Conservation (phyloP, 2,329 filamentous ascomycete genomes). For the Ascochyta fabae region DNA sequence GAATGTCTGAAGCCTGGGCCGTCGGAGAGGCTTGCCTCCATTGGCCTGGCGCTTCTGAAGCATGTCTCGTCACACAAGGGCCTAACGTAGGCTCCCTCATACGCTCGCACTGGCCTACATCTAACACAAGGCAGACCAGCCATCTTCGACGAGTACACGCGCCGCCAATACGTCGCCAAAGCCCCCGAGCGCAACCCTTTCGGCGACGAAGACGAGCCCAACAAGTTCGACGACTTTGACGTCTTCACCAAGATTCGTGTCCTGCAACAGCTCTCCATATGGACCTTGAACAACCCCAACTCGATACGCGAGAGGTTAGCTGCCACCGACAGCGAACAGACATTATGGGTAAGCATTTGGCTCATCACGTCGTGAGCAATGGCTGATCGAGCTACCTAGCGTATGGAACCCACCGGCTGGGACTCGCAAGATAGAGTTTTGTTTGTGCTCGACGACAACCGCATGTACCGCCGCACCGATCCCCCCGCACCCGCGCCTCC, state of each 20-base stretch:
- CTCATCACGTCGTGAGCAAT: not conserved
- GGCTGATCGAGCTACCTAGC: conserved; percentile 47
- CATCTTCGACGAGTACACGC: conserved; percentile 91
- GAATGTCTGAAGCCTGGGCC: conserved; percentile 81
- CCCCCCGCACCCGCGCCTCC: conserved; percentile 66
- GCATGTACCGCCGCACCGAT: conserved; percentile 88
- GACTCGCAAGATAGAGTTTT: conserved; percentile 86
- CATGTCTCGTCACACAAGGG: conserved; percentile 93
- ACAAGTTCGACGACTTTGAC: conserved; percentile 81
- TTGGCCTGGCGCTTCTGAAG: conserved; percentile 87
- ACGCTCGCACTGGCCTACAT: not conserved
- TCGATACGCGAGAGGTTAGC: conserved; percentile 85
- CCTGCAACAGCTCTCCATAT: conserved; percentile 86
- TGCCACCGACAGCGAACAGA: conserved; percentile 81
- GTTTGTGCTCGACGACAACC: conserved; percentile 91
- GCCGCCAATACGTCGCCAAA: conserved; percentile 86
- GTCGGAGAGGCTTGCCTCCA: conserved; percentile 76
- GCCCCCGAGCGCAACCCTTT: conserved; percentile 83
- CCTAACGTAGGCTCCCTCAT: conserved; percentile 70
- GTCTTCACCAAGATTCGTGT: conserved; percentile 81
- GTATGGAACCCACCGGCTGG: conserved; percentile 85
- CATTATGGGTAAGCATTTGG: conserved; percentile 73
- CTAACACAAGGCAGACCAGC: conserved; percentile 65
- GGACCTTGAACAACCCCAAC: conserved; percentile 87
- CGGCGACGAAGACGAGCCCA: conserved; percentile 74